These are phyloP conservation scores for Candida sakaeoensis DNA, from an alignment of 805 yeast species.

Conservation along the genomic window DNA sequence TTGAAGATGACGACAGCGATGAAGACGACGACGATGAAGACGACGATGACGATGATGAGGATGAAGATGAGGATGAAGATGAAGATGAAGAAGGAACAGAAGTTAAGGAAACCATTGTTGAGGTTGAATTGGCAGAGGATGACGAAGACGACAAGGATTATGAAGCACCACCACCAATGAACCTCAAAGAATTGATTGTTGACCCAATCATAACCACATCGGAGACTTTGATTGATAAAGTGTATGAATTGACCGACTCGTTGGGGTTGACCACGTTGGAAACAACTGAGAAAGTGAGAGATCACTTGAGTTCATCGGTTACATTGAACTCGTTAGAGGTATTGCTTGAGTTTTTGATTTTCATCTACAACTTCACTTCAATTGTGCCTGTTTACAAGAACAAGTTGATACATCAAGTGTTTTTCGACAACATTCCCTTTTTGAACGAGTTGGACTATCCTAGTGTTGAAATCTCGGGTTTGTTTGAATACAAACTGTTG, in stretches of 20 bases:
- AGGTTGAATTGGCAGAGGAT: constrained; percentile 28
- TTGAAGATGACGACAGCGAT: no score
- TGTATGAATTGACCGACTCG: constrained; percentile 30
- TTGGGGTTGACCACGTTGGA: constrained; percentile 34
- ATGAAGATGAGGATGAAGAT: constrained; percentile 15
- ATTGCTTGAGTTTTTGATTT: constrained; percentile 26
- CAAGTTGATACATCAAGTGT: constrained; percentile 30
- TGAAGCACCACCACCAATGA: constrained; percentile 36
- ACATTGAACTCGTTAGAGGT: constrained; percentile 33
- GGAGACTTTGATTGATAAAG: constrained; percentile 22
- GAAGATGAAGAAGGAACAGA: constrained; percentile 30
- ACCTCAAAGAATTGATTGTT: constrained; percentile 32
- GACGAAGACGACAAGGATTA: constrained; percentile 35
- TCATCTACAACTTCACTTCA: constrained; percentile 31
- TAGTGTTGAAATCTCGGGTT: constrained; percentile 34
- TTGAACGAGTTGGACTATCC: constrained; percentile 20
- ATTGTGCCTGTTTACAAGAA: constrained; percentile 34
- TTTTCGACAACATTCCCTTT: constrained; percentile 28
- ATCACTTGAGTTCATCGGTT: constrained; percentile 33
- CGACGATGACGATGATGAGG: constrained; percentile 19
- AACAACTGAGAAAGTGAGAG: constrained; percentile 36
- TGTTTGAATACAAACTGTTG: constrained; percentile 24
- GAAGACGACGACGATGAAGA: constrained; percentile 25
- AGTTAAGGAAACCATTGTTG: constrained; percentile 31
- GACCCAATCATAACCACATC: constrained; percentile 34